These are phyloP conservation scores for Cymodocea nodosa DNA, from an alignment of 116 monocot genomes.

Conservation along the genomic window DNA sequence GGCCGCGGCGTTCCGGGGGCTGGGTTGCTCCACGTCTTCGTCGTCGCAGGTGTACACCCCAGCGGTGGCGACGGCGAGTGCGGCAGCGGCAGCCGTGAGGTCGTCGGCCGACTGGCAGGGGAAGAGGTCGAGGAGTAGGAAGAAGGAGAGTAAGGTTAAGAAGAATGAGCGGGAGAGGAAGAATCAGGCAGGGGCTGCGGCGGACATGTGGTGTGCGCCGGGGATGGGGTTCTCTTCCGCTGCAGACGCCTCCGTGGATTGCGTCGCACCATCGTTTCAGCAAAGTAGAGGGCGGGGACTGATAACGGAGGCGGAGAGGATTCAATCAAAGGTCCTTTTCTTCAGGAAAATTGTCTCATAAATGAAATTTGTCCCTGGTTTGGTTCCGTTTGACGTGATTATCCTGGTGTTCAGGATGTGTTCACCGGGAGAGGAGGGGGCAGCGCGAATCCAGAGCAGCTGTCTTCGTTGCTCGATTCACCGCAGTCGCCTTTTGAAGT, in stretches of 20 bases:
- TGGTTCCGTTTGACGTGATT: not conserved
- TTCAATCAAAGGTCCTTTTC: slow-evolving; percentile 33
- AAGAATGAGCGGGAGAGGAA: slow-evolving; percentile 8
- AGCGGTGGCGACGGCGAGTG: not conserved
- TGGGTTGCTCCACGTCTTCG: slow-evolving; percentile 36
- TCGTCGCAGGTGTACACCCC: slow-evolving; percentile 21
- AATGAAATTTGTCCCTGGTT: not conserved
- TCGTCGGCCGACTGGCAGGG: slow-evolving; percentile 43
- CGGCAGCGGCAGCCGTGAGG: slow-evolving; percentile 30
- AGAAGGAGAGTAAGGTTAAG: slow-evolving; percentile 11
- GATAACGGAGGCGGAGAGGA: slow-evolving; percentile 16
- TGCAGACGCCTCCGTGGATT: slow-evolving; percentile 11
- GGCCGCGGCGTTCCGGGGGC: slow-evolving; percentile 26
- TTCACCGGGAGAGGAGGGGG: slow-evolving; percentile 14
- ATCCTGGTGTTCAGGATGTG: slow-evolving; percentile 17
- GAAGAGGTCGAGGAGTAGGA: slow-evolving; percentile 20
- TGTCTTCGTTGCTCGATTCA: slow-evolving; percentile 31
- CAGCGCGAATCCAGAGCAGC: slow-evolving; percentile 21
- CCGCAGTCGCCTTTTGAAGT: slow-evolving; percentile 16
- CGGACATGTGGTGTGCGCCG: slow-evolving; percentile 17
- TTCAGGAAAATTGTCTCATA: not conserved
- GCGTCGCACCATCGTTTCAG: slow-evolving; percentile 17
- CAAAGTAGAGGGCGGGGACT: slow-evolving; percentile 2
- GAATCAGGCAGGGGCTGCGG: not conserved
- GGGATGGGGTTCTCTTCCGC: slow-evolving; percentile 15